Conservation (phyloP, 495 filamentous ascomycete genomes). For the Tuber microsphaerosporum region DNA sequence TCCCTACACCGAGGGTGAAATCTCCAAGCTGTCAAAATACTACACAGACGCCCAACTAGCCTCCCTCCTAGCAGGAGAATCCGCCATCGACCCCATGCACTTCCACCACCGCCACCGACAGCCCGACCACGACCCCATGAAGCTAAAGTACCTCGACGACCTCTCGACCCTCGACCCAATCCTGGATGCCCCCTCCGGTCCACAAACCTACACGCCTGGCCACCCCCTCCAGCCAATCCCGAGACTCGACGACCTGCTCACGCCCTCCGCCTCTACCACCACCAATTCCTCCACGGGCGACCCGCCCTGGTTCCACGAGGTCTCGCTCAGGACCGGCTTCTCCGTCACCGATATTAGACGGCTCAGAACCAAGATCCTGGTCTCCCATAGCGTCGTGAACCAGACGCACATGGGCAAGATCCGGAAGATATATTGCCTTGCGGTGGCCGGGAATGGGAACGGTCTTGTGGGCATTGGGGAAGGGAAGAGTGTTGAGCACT, state of each 20-base stretch:
- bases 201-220: slow-evolving; percentile 41
- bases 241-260: slow-evolving; percentile 40
- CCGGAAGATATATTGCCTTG: slow-evolving; percentile 58
- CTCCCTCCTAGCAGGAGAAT: slow-evolving; percentile 82
- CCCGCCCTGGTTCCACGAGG: slow-evolving; percentile 47
- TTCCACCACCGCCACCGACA: slow-evolving; percentile 60
- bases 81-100: slow-evolving; percentile 69
- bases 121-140: slow-evolving; percentile 62
- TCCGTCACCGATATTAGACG: slow-evolving; percentile 50
- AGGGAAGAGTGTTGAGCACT: slow-evolving; percentile 69
- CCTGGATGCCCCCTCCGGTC: slow-evolving; percentile 52
- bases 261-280: slow-evolving; percentile 44
- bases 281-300: slow-evolving; percentile 44
- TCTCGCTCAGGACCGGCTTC: slow-evolving; percentile 54
- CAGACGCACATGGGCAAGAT: slow-evolving; percentile 97
- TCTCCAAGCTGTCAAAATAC: slow-evolving; percentile 52
- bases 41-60: slow-evolving; percentile 76
- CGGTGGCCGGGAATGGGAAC: slow-evolving; percentile 74
- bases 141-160: slow-evolving; percentile 75
- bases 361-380: slow-evolving; percentile 58
- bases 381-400: slow-evolving; percentile 68
- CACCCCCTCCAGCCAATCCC: slow-evolving; percentile 41
- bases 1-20: slow-evolving; percentile 59
- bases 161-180: slow-evolving; percentile 67
- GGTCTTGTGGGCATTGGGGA: slow-evolving; percentile 83